Conservation (phyloP, 495 filamentous ascomycete species). For the Penicillium cinerascens region DNA sequence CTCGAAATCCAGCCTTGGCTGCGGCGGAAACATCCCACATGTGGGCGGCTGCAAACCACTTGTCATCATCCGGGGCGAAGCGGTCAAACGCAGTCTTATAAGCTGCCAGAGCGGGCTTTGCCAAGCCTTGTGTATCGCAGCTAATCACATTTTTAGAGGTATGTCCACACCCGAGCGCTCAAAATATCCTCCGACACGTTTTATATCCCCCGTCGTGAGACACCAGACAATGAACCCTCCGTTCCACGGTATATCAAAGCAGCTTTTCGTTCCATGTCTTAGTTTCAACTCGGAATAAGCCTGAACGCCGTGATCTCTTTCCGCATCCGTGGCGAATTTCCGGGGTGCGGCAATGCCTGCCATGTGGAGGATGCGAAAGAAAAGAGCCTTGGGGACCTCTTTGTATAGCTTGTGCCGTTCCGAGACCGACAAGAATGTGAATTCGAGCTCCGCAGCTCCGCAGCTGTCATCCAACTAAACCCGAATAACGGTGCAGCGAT, state of each 20-base stretch:
- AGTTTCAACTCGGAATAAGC: conserved; percentile 30
- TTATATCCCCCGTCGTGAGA: conserved; percentile 38
- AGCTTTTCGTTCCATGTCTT: conserved; percentile 27
- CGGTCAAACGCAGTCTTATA: conserved; percentile 22
- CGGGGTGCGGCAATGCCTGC: conserved; percentile 34
- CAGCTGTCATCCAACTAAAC: conserved; percentile 41
- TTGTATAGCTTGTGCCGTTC: conserved; percentile 33
- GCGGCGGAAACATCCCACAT: conserved; percentile 43
- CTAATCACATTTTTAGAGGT: conserved; percentile 38
- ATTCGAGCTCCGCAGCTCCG: conserved; percentile 43
- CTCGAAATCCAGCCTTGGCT: conserved; percentile 26
- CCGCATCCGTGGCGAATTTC: conserved; percentile 33
- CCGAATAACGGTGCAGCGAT: conserved; percentile 36
- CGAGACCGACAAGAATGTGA: conserved; percentile 40
- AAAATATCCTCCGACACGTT: conserved; percentile 40
- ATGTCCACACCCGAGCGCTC: conserved; percentile 31
- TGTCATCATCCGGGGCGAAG: conserved; percentile 14
- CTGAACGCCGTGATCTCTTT: conserved; percentile 25
- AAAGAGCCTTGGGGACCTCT: conserved; percentile 32
- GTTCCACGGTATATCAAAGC: conserved; percentile 27
- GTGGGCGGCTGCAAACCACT: conserved; percentile 39
- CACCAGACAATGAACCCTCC: conserved; percentile 42
- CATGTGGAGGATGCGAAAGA: conserved; percentile 40
- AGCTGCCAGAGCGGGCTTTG: conserved; percentile 31
- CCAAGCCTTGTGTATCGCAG: conserved; percentile 31